Evolutionary conservation across 148 eudicot genomes (phyloP).

Genomic region (Cornus controversa): DNA sequence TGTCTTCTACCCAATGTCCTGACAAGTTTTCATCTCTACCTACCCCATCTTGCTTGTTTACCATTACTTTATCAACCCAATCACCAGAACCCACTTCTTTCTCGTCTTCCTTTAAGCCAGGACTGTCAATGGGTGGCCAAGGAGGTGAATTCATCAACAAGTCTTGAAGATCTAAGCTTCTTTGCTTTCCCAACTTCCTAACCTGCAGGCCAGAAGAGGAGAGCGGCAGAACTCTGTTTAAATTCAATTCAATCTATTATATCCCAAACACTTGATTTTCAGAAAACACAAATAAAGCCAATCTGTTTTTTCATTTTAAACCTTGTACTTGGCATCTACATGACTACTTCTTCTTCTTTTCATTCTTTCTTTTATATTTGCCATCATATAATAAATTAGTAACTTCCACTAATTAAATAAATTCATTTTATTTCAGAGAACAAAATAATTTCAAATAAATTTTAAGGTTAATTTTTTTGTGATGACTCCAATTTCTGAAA

Average conservation of each 20-base stretch:
- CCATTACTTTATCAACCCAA: conserved; percentile 44
- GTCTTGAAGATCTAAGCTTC: conserved; percentile 77
- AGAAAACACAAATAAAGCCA: not conserved
- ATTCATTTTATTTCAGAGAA: not conserved
- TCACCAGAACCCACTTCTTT: conserved; percentile 34
- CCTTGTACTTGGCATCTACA: not conserved
- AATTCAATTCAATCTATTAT: not conserved
- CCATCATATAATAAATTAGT: not conserved
- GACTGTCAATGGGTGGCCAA: conserved; percentile 42
- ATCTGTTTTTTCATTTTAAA: not conserved
- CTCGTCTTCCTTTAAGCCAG: conserved; percentile 33
- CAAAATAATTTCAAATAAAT: not conserved
- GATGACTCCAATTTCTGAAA: not conserved
- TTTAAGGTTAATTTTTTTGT: no score
- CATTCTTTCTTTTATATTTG: not conserved
- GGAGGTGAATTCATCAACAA: conserved; percentile 33
- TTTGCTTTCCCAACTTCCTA: conserved; percentile 44
- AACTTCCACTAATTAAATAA: not conserved
- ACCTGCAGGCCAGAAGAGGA: conserved; percentile 22
- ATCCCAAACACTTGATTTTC: no score
- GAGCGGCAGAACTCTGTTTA: no score
- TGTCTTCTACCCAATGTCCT: conserved; percentile 34
- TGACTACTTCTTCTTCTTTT: not conserved
- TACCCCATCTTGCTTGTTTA: conserved; percentile 34
- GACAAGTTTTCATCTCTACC: conserved; percentile 25